Conservation (phyloP, 2,329 filamentous ascomycete genomes). For the Aspergillus sp. region DNA sequence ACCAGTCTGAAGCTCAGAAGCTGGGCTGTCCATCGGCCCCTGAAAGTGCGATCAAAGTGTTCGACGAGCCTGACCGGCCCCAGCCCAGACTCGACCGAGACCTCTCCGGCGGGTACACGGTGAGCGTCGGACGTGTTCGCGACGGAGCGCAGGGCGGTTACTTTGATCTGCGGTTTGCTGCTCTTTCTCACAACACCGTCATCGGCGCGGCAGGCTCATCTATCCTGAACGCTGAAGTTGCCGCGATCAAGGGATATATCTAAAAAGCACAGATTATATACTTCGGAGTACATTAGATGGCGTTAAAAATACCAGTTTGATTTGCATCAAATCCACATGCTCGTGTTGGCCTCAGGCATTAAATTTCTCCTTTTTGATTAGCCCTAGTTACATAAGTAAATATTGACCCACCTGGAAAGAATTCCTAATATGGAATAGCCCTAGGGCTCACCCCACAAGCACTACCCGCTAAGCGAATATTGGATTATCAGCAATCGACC, state of each 20-base stretch:
- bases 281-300: constrained; percentile 6
- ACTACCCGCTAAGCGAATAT: constrained; percentile 27
- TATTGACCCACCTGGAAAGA: background rate
- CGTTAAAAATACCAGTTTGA: constrained; percentile 8
- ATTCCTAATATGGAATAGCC: constrained; percentile 19
- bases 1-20: constrained; percentile 71
- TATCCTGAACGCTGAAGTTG: constrained; percentile 88
- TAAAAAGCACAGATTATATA: constrained; percentile 29
- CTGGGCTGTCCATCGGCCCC: constrained; percentile 86
- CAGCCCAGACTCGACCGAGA: constrained; percentile 88
- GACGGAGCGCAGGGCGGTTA: constrained; percentile 73
- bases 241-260: constrained; percentile 78
- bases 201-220: constrained; percentile 94
- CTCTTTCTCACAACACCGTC: constrained; percentile 83
- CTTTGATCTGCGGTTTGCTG: constrained; percentile 92
- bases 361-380: constrained; percentile 3
- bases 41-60: constrained; percentile 69
- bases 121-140: constrained; percentile 79
- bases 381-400: constrained; percentile 4
- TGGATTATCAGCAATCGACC: constrained; percentile 13
- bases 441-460: constrained; percentile 24
- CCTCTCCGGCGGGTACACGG: constrained; percentile 75
- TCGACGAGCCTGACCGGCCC: constrained; percentile 81
- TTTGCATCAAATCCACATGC: no score
- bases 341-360: background rate